Conservation (phyloP, 164 flowering plant genomes). For the Nelumbo lutea region DNA sequence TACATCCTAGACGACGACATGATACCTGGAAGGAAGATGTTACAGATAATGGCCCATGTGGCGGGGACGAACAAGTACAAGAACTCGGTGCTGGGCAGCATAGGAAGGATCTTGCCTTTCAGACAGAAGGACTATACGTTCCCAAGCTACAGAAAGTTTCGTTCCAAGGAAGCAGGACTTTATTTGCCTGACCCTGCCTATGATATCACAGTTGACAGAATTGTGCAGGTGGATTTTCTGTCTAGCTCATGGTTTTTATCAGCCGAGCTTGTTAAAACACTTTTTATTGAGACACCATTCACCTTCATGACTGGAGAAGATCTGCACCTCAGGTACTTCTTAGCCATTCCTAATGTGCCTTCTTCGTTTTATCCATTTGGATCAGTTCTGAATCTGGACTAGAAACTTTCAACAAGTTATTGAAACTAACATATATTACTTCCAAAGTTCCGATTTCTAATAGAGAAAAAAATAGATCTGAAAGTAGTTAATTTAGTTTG, state of each 20-base stretch:
- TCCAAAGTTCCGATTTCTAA: no score
- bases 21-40: constrained; percentile 92
- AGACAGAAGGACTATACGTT: constrained; percentile 87
- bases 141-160: constrained; percentile 89
- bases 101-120: constrained; percentile 92
- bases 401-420: not conserved
- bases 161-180: constrained; percentile 94
- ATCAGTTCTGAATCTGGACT: not conserved
- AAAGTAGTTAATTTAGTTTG: constrained; percentile 7
- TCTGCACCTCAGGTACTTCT: constrained; percentile 82
- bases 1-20: constrained; percentile 95
- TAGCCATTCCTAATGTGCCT: not conserved
- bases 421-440: not conserved
- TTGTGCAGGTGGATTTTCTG: constrained; percentile 94
- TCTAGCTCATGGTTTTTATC: constrained; percentile 99
- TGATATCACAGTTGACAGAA: constrained; percentile 68
- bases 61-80: constrained; percentile 90
- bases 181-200: constrained; percentile 99
- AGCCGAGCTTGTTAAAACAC: constrained; percentile 81
- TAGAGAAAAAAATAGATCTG: not conserved
- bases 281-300: constrained; percentile 83
- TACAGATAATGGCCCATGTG: constrained; percentile 85
- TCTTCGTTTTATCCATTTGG: not conserved
- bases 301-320: constrained; percentile 97
- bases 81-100: constrained; percentile 92